Evolutionary conservation across 768 basidiomycete genomes (phyloP).

Genomic region (Mycena belliarum): DNA sequence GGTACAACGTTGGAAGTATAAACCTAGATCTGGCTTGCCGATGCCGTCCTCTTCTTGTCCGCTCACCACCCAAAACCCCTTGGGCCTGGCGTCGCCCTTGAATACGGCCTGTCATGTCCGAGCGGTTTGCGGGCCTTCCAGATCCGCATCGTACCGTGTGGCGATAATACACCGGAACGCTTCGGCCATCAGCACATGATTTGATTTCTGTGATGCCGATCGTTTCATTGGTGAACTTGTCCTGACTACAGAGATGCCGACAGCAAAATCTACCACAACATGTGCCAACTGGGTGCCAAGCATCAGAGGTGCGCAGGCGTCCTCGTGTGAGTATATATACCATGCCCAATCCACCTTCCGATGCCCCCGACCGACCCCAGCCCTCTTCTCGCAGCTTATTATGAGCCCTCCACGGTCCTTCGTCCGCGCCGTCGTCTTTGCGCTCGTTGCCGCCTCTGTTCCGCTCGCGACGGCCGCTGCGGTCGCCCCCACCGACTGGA

Average conservation of each 20-base stretch:
- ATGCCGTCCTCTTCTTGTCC: neutral
- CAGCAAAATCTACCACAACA: neutral
- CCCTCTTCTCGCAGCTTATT: neutral
- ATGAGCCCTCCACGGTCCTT: constrained; percentile 4
- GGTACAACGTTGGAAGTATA: neutral
- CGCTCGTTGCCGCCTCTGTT: neutral
- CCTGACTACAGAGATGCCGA: neutral
- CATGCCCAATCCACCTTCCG: neutral
- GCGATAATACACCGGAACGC: no score
- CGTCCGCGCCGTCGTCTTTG: neutral
- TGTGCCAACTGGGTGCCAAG: no score
- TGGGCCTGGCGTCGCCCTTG: no score
- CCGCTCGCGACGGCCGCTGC: constrained; percentile 5
- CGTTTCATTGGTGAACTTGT: neutral
- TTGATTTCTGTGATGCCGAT: no score
- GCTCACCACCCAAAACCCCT: neutral
- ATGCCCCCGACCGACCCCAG: neutral
- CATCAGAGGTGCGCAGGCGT: no score
- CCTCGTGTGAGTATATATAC: neutral
- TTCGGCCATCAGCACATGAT: no score
- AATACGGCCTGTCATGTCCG: no score
- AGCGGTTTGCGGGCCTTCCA: no score
- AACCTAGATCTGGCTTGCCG: neutral
- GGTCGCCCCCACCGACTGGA: constrained; percentile 6
- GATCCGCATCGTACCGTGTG: no score